Evolutionary conservation across 768 basidiomycete genomes (phyloP), one percentile per base, ranked within the genome.

Genomic region (Trametopsis cervina): DNA sequence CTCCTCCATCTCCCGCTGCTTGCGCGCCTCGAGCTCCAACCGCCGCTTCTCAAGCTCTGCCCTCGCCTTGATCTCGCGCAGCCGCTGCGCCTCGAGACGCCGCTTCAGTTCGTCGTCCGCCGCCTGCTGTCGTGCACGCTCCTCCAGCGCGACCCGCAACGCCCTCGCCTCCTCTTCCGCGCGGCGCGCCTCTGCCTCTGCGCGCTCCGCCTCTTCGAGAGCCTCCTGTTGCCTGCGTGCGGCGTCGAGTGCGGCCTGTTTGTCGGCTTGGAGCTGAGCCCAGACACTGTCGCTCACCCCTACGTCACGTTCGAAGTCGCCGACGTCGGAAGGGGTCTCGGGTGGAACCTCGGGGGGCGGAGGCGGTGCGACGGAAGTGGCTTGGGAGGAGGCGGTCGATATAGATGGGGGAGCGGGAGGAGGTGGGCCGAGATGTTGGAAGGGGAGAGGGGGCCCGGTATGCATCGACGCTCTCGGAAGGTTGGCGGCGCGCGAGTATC

Each of bases 271-370:
- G 0, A 83, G 62, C 51, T 76, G 66, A 9, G 53, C 22, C 83
- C 83, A 83, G 10, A 71, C 58, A 1, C 56, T 58, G 57, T 84
- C 77, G 0, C 70, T 56, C 4, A 83, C 77, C 0, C 75, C 82
- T 17, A 67, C 40, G 58, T 83, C 82, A 20, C 77, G 54, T 0
- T 17, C 54, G n/a, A n/a, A n/a, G 2, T 44, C 44, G 3, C 11
- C 1, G 3, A 24, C 51, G 37, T 27, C 47, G 2, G 33, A 43
- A 42, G 17, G 15, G 4, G 45, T 53, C 6, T 47, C 42, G 3
- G 20, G 37, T n/a, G 25, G 23, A 17, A 29, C 44, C 10, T 41
- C 20, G 11, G 41, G 35, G 4, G 46, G 5, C 15, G 12, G 23
- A 10, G 52, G 9, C 12, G 43, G 18, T 18, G 47, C 17, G 26